Evolutionary conservation across 352 stramenopile species (phyloP), one percentile per base, ranked within the genome.

Genomic region (Globisporangium heterothallicum): DNA sequence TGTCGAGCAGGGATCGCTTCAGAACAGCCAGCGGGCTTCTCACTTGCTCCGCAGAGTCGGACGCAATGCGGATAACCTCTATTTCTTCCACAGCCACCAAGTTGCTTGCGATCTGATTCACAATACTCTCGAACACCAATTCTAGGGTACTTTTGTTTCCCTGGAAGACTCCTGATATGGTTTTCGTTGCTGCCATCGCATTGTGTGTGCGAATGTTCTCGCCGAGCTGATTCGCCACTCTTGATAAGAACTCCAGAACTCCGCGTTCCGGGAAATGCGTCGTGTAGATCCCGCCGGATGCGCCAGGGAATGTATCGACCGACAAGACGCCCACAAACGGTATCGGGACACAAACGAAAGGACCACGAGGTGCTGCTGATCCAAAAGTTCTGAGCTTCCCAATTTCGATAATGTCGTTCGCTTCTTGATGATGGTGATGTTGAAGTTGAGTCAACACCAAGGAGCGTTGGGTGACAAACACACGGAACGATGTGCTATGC

Each of bases 291-390:
- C 78, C 78, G 19, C 72, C 59, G 0, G 72, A 68, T 30, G 74
- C 74, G n/a, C 79, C 79, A 3, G 72, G 57, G 24, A 93, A 88
- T 16, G 66, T 72, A 19, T 90, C 79, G 4, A 89, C 71, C 0
- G 66, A 74, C 6, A 92, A 55, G 3, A 91, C 48, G 0, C 82
- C 82, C 0, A 90, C 59, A 30, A 76, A 91, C 34, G 82, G 79
- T 36, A 92, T 85, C 8, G 82, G 77, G 4, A 89, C 67, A 19
- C 71, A 87, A 2, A 89, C 64, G 45, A 85, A 90, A 0, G 74
- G 58, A 4, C 78, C 70, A 1, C 35, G 48, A 10, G 49, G 26
- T 0, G 57, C 50, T 1, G 16, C 26, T 1, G 30, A 29, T 1
- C 67, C 49, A 27, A 84, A 75, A 25, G 46, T 59, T 35, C 63